Percentiles rank a stretch among this genome's conserved stretches.
These are phyloP conservation scores for Prototheca wickerhamii DNA, from an alignment of 163 green algal species.

Conservation along the genomic window DNA sequence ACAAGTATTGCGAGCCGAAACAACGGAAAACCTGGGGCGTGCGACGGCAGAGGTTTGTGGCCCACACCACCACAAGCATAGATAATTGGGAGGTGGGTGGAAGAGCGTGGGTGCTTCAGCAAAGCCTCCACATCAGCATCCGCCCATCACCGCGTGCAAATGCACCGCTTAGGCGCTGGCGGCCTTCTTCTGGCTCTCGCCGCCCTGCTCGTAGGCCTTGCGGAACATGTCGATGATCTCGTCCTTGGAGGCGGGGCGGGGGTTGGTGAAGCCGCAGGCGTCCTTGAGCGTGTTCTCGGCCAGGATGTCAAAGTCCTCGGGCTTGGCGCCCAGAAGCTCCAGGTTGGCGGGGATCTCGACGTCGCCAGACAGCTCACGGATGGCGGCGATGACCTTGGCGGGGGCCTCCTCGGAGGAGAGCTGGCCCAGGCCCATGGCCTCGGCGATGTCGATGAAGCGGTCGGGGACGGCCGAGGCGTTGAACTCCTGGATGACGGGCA, in stretches of 20 bases:
- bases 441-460: conserved; percentile 26
- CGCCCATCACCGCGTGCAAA: too few relatives aligned
- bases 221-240: conserved; percentile 14
- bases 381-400: conserved; percentile 9
- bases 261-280: conserved; percentile 24
- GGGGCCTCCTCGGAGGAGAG: not conserved
- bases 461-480: conserved; percentile 17
- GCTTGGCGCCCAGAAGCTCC: conserved; percentile 20
- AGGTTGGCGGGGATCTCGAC: conserved; percentile 26
- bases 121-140: too few relatives aligned
- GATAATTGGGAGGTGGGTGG: too few relatives aligned
- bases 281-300: conserved; percentile 27
- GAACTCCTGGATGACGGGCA: conserved; percentile 22
- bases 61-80: too few relatives aligned
- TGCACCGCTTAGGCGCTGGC: not conserved
- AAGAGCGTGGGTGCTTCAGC: too few relatives aligned
- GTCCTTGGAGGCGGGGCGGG: conserved; percentile 5
- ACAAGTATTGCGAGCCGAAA: too few relatives aligned
- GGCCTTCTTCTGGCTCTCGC: not conserved
- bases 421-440: conserved; percentile 18
- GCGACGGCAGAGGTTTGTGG: too few relatives aligned
- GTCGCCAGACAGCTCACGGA: conserved; percentile 13
- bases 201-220: conserved; percentile 15
- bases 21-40: too few relatives aligned
- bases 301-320: conserved; percentile 22